Evolutionary conservation across 2,329 filamentous ascomycete genomes (phyloP), one percentile per base, ranked within the genome.

Genomic region (Fusarium coffeatum): DNA sequence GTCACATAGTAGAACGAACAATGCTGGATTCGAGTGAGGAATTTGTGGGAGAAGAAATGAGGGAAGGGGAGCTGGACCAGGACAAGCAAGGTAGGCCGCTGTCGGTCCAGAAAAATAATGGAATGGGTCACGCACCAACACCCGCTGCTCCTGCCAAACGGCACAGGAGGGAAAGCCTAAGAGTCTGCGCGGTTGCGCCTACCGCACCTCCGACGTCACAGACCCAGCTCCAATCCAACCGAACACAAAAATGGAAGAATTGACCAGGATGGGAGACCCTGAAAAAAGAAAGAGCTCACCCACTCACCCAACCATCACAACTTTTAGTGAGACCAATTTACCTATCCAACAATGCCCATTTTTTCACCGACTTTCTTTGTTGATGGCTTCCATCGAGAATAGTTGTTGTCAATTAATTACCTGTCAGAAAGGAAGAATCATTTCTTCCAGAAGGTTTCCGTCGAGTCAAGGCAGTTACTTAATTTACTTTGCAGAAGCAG

Each of bases 1-100:
- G 43, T 74, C 70, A 74, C 72, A 74, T 74, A 73, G 57, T 68
- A 67, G 42, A 59, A 22, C 25, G 61, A 57, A 37, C 34, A 41
- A 40, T 41, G 30, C 23, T 43, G 43, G 48, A 25, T 54, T 51
- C 32, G 59, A 43, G 47, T 40, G 28, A 43, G 48, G 57, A 54
- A 42, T 46, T 59, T 64, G 65, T 64, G 68, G 62, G 54, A 69
- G 56, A 69, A 59, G 59, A 72, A 55, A 64, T 61, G 69, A 64
- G 59, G 32, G 41, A 71, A 62, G 55, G 64, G 58, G 59, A 69
- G 25, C 60, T 66, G 28, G 59, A 48, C 22, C 55, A 41, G 42
- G 45, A 13, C 20, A 32, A 18, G 37, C n/a, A 49, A 30, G 45
- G 61, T 37, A 68, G 68, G 59, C 63, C 69, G 71, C 66, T 69